Conservation (phyloP, 148 eudicot genomes). For the Polygonum maritimum region DNA sequence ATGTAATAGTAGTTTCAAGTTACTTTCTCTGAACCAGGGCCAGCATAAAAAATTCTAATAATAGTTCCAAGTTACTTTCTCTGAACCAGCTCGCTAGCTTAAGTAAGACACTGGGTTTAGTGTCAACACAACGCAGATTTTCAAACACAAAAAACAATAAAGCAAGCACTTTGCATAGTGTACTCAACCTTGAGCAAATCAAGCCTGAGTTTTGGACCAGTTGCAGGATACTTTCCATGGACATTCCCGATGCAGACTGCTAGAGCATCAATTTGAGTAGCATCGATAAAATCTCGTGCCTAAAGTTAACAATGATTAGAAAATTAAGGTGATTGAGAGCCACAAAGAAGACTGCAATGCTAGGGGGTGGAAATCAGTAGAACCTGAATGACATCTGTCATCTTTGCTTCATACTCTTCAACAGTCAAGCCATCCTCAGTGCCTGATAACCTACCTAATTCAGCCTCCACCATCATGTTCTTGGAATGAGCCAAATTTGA, state of each 20-base stretch:
- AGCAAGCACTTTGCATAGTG: background rate
- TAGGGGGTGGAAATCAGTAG: background rate
- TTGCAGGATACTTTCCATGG: conserved; percentile 92
- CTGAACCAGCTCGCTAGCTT: background rate
- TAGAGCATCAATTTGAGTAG: conserved; percentile 81
- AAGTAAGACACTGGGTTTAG: background rate
- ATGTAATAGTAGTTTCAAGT: background rate
- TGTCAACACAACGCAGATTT: background rate
- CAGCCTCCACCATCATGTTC: conserved; percentile 82
- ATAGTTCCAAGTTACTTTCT: background rate
- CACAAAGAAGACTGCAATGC: background rate
- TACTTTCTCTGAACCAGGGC: background rate
- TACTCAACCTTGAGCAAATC: conserved; percentile 79
- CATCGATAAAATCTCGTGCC: conserved; percentile 81
- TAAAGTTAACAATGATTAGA: conserved; percentile 23
- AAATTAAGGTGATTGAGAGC: background rate
- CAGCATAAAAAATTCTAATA: no score
- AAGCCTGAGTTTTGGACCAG: conserved; percentile 82
- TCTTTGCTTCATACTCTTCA: conserved; percentile 78
- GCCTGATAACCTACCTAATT: conserved; percentile 93
- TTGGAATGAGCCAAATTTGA: conserved; percentile 60
- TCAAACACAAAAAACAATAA: background rate
- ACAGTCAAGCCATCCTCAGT: conserved; percentile 93
- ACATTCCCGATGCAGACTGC: conserved; percentile 99
- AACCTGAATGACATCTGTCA: conserved; percentile 79